Evolutionary conservation across 2,329 filamentous ascomycete species (phyloP), one percentile per base, ranked within the genome.

Genomic region (Curvularia spicifera): DNA sequence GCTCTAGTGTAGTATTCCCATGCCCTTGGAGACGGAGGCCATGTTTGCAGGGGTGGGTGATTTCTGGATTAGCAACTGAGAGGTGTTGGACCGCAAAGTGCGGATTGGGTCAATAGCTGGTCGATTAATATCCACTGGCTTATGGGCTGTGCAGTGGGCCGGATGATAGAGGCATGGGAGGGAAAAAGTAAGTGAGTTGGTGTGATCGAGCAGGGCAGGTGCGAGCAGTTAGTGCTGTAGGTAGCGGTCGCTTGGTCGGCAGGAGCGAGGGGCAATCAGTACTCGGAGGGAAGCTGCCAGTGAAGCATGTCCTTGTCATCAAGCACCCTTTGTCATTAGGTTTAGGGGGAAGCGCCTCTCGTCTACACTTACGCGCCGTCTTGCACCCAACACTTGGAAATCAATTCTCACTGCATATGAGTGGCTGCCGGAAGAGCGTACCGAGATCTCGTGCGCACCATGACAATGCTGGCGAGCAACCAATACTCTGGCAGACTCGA

Each of bases 41-140:
- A n/a, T 44, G 22, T 22, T 37, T 18, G 37, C 35, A 29, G 22
- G 22, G 15, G 44, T 40, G 22, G 18, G 18, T 20, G 24, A n/a
- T 44, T 24, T 26, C 24, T 22, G 18, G 49, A 43, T 51, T 43
- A 42, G 49, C 26, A 51, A 15, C 49, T 51, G n/a, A 28, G 22
- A 40, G 18, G 4, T 22, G 10, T 28, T 39, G 35, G 33, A n/a
- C 12, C 18, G 24, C 15, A 50, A 28, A n/a, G 13, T 10, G 5
- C 0, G 15, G 15, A 39, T 28, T 22, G 26, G 22, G 15, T 39
- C 24, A 37, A 22, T 49, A 7, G 42, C 24, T 29, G 42, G 39
- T 20, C 45, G 3, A 31, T 37, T 29, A 24, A n/a, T 46, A 18
- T 18, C 39, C 20, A 51, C 20, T 5, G 8, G 26, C 13, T 28